Conservation (phyloP, 2,329 filamentous ascomycete species). For the Mycosphaerella sp. region DNA sequence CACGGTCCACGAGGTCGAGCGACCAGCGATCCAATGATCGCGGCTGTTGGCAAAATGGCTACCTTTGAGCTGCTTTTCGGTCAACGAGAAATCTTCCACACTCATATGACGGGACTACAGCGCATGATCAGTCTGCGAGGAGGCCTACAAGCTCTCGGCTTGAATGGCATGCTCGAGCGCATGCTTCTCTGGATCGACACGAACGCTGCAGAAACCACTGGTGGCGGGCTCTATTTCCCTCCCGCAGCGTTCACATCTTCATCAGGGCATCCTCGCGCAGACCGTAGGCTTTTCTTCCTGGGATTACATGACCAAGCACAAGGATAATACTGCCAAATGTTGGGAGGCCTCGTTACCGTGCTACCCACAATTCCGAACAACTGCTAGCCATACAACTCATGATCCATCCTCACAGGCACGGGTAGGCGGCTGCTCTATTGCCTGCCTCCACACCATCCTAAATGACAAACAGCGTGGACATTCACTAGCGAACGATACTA, state of each 20-base stretch:
- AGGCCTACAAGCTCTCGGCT: slow-evolving; percentile 40
- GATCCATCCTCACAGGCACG: no score
- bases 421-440: no score
- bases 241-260: slow-evolving; percentile 19
- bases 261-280: slow-evolving; percentile 16
- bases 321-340: not conserved
- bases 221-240: slow-evolving; percentile 28
- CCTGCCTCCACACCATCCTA: no score
- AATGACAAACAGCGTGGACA: no score
- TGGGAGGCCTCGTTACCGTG: slow-evolving; percentile 30
- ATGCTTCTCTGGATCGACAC: slow-evolving; percentile 47
- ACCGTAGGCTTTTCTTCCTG: slow-evolving; percentile 19
- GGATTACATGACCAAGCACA: slow-evolving; percentile 12
- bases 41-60: slow-evolving; percentile 48
- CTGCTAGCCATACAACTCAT: no score
- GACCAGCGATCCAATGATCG: slow-evolving; percentile 42
- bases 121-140: slow-evolving; percentile 43
- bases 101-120: slow-evolving; percentile 45
- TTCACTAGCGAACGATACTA: no score
- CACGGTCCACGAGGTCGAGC: slow-evolving; percentile 20
- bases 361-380: no score
- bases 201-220: slow-evolving; percentile 28
- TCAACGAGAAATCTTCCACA: slow-evolving; percentile 38
- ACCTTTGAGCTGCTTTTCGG: slow-evolving; percentile 50
- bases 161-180: slow-evolving; percentile 43